Percentiles rank a stretch among this genome's conserved stretches.
Conservation (phyloP, 2,329 filamentous ascomycete genomes). For the Colletotrichum costaricense region DNA sequence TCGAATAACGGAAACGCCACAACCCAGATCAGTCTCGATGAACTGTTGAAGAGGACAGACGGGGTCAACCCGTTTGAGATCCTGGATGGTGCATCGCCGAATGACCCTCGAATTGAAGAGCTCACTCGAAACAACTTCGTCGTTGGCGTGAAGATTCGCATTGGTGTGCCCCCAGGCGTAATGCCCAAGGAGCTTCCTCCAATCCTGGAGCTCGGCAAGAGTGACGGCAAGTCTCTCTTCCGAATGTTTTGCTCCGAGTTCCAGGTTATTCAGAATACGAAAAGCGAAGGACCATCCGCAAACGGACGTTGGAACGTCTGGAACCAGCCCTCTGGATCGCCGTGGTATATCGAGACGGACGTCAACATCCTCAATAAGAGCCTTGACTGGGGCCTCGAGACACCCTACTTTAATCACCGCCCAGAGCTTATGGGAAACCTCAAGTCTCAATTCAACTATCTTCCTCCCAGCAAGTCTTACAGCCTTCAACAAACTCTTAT, state of each 20-base stretch:
- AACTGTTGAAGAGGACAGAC: background rate
- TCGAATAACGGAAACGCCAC: background rate
- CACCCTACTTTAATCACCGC: background rate
- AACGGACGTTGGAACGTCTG: background rate
- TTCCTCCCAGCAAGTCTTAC: background rate
- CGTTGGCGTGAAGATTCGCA: background rate
- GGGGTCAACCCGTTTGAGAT: background rate
- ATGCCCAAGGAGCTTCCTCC: background rate
- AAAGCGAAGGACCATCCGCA: background rate
- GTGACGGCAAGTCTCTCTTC: background rate
- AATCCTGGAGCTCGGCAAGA: background rate
- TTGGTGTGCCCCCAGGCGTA: background rate
- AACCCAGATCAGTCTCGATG: background rate
- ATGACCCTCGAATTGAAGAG: background rate
- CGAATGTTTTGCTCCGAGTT: background rate
- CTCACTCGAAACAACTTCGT: background rate
- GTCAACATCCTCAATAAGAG: background rate
- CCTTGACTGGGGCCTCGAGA: background rate
- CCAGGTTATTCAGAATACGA: background rate
- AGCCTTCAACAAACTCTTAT: background rate
- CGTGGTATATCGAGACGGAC: background rate
- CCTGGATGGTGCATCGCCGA: background rate
- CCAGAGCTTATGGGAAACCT: background rate
- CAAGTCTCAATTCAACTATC: background rate
- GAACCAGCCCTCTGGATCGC: background rate